Percentiles rank a stretch among this genome's conserved stretches.
Conservation (phyloP, 1,284 basidiomycete genomes). For the Earliella scabrosa region DNA sequence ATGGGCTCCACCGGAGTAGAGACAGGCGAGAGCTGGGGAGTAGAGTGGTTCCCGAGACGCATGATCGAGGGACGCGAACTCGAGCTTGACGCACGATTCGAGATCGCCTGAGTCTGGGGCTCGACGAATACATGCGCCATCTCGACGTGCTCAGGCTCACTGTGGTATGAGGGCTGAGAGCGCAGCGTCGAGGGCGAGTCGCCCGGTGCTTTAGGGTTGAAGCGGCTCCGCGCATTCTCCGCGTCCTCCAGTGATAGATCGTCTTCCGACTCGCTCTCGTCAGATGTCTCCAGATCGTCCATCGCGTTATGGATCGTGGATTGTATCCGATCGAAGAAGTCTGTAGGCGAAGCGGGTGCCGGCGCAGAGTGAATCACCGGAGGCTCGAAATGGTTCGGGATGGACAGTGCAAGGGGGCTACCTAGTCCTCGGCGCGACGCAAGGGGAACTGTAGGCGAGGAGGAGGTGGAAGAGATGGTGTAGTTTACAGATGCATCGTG, state of each 20-base stretch:
- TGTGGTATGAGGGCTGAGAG: not conserved
- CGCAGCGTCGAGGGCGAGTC: not conserved
- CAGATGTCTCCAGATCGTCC: constrained; percentile 68
- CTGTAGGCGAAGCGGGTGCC: constrained; percentile 62
- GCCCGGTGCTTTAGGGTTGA: constrained; percentile 13
- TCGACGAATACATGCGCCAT: constrained; percentile 36
- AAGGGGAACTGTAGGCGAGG: constrained; percentile 20
- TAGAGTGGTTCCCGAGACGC: constrained; percentile 45
- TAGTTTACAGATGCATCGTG: constrained; percentile 15
- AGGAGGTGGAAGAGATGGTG: constrained; percentile 14
- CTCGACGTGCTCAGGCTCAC: constrained; percentile 15
- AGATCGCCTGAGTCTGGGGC: constrained; percentile 40
- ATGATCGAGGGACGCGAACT: constrained; percentile 40
- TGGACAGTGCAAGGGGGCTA: constrained; percentile 30
- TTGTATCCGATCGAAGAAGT: constrained; percentile 77
- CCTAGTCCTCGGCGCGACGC: constrained; percentile 32
- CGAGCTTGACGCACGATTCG: constrained; percentile 35
- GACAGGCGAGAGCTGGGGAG: constrained; percentile 37
- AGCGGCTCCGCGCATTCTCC: constrained; percentile 24
- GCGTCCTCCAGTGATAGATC: constrained; percentile 25
- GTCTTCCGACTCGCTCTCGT: constrained; percentile 47
- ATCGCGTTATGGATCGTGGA: constrained; percentile 63
- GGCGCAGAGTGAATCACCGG: constrained; percentile 48
- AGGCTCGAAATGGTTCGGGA: constrained; percentile 28
- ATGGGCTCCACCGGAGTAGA: constrained; percentile 30